Conservation (phyloP, 1,284 basidiomycete genomes). For the Ustilago hordei region DNA sequence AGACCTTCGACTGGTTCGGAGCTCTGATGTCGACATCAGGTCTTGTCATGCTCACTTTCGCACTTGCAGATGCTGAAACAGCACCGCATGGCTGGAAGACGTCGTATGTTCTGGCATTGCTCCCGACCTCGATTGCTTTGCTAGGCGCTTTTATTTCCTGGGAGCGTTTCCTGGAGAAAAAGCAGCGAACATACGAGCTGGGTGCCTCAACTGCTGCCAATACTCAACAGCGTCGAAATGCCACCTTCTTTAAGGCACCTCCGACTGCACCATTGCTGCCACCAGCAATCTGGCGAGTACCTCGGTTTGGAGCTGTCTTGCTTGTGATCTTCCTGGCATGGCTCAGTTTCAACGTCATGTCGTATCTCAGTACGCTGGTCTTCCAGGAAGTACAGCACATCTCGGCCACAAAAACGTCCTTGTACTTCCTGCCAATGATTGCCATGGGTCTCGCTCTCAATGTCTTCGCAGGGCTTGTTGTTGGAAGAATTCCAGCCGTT, state of each 20-base stretch:
- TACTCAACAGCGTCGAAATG: constrained; percentile 62
- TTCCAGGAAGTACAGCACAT: constrained; percentile 68
- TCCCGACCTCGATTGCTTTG: constrained; percentile 77
- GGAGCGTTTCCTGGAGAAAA: constrained; percentile 75
- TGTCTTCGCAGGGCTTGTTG: constrained; percentile 56
- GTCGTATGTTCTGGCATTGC: constrained; percentile 73
- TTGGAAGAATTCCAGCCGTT: constrained; percentile 58
- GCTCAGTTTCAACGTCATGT: constrained; percentile 74
- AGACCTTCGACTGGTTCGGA: constrained; percentile 82
- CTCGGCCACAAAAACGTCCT: constrained; percentile 77
- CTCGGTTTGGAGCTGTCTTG: constrained; percentile 72
- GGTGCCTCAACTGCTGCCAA: constrained; percentile 22
- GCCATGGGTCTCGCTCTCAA: constrained; percentile 66
- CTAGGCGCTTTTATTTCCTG: constrained; percentile 77
- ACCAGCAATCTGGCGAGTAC: constrained; percentile 58
- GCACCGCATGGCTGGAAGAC: constrained; percentile 81
- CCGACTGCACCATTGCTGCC: constrained; percentile 55
- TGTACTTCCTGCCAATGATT: constrained; percentile 81
- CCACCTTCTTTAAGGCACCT: constrained; percentile 71
- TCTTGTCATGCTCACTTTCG: constrained; percentile 82
- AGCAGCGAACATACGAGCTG: constrained; percentile 39
- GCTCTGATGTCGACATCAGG: constrained; percentile 80
- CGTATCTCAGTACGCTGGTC: constrained; percentile 52
- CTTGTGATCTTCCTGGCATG: constrained; percentile 81
- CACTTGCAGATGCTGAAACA: constrained; percentile 79